Base-by-base conservation (phyloP, 441 rosid species). In the Arabidopsis hybrid region DNA sequence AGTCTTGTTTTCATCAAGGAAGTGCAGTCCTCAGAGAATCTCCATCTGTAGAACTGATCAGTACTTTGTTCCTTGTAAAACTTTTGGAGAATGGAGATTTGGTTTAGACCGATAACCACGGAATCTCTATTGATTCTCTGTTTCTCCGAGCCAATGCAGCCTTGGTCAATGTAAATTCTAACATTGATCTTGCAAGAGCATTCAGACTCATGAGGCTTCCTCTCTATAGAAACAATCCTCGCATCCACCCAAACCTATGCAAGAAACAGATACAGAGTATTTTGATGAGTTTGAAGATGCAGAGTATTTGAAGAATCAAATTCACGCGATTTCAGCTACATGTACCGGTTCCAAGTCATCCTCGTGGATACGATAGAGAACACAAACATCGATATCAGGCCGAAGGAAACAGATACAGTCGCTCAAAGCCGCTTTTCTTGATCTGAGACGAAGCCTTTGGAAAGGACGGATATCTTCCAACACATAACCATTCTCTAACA, bases 361-460 rank as follows among this genome's bases (percentile, higher is more conserved):
- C 8, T 76, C 67, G 12, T 59, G 36, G 26, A 12, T 86, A 46
- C 21, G 68, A 16, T 76, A 84, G 61, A 88, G 86, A 57, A 91
- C 84, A 26, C 96, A 91, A 73, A 95, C 78, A 76, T 95, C 99
- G 75, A 92, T 42, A 12, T 87, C 87, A 39, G 93, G 90, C 75
- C 99, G 85, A 72, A 95, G 75, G 74, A 87, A 85, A 77, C 96
- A 89, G 39, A 83, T 87, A 77, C 98, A 95, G 67, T 95, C 97
- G 14, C 70, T 73, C 68, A 76, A 56, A 29, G 79, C 84, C 16
- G 99, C 92, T 70, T 52, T 82, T 83, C 96, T 89, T 29, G 99
- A 88, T 84, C 83, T 88, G 26, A 92, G 45, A 39, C 98, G 95
- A 56, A 92, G 77, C 70, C 87, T 83, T 31, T 95, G 56, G 77